Evolutionary conservation across 345 rosid species (phyloP).

Genomic region (Conringia planisiliqua): DNA sequence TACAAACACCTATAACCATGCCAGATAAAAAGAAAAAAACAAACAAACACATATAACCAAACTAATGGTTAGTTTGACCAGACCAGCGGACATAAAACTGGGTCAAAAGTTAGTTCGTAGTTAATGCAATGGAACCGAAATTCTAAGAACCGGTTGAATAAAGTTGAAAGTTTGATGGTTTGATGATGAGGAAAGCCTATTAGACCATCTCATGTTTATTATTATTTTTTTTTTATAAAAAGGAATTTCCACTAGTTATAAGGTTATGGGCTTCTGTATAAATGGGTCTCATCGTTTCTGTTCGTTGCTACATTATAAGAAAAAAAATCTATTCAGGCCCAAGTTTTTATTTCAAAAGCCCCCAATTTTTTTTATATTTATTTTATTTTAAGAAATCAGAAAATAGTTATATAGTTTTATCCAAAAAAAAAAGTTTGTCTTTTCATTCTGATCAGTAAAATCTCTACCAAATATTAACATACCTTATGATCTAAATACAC

Average conservation of each 20-base stretch:
- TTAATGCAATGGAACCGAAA: conserved; percentile 24
- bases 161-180: conserved; percentile 33
- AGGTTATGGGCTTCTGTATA: neutral
- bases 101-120: conserved; percentile 21
- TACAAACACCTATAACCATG: conserved; percentile 13
- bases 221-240: neutral
- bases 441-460: neutral
- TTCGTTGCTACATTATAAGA: neutral
- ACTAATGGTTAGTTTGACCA: conserved; percentile 16
- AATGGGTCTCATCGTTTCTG: neutral
- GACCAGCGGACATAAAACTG: neutral
- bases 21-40: neutral
- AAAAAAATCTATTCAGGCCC: neutral
- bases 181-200: neutral
- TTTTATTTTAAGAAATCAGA: neutral
- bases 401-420: neutral
- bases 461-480: neutral
- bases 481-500: neutral
- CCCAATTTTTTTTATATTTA: neutral
- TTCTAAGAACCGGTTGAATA: conserved; percentile 12
- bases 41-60: neutral
- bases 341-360: neutral
- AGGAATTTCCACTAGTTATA: neutral
- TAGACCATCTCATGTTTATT: neutral
- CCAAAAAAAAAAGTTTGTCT: neutral